Evolutionary conservation across 2,329 filamentous ascomycete species (phyloP).

Genomic region (Ceratocystiopsis sp.): DNA sequence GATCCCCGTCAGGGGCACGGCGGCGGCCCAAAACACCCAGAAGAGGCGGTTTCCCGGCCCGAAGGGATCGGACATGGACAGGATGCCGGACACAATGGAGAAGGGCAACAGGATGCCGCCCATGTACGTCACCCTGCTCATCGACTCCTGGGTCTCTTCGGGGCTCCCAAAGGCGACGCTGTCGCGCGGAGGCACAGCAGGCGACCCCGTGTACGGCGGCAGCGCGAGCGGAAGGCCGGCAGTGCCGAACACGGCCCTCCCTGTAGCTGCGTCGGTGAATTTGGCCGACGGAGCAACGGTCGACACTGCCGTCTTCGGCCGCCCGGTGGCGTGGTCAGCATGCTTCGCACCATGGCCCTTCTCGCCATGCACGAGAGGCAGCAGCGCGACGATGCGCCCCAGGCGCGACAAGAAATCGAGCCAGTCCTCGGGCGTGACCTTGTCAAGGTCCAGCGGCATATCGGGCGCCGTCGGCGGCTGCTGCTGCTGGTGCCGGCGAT

Average conservation of each 20-base stretch:
- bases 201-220: too few relatives aligned
- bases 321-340: too few relatives aligned
- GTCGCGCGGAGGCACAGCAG: too few relatives aligned
- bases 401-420: conserved; percentile 16
- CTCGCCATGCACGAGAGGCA: conserved; percentile 4
- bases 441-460: neutral
- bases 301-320: too few relatives aligned
- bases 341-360: too few relatives aligned
- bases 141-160: too few relatives aligned
- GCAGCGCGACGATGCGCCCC: conserved; percentile 12
- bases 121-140: conserved; percentile 31
- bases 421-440: conserved; percentile 13
- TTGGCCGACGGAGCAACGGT: too few relatives aligned
- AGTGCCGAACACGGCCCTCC: too few relatives aligned
- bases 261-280: too few relatives aligned
- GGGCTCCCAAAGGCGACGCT: too few relatives aligned
- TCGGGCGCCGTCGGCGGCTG: neutral
- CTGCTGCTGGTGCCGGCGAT: neutral
- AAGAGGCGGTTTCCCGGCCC: conserved; percentile 24
- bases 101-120: conserved; percentile 31
- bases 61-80: conserved; percentile 29
- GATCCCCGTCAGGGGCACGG: conserved; percentile 20
- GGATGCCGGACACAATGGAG: conserved; percentile 28
- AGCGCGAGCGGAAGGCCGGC: too few relatives aligned
- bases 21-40: conserved; percentile 31